Base-by-base conservation (phyloP, 2,329 filamentous ascomycete species). In the Ciborinia camelliae region DNA sequence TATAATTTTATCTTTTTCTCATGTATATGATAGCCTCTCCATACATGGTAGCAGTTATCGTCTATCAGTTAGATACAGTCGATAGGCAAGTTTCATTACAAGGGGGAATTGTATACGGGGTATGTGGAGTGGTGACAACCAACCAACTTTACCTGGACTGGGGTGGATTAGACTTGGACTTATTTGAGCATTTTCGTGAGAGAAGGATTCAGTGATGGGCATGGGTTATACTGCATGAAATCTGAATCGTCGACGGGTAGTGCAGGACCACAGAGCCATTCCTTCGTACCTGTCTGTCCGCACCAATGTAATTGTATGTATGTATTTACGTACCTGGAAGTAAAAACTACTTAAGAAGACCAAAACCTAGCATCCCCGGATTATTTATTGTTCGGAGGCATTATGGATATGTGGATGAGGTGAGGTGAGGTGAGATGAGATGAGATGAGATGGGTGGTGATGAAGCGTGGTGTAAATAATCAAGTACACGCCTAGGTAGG, bases 171-270 rank as follows among this genome's bases (percentile, higher is more conserved):
- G 18, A 57, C 7, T 32, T 6, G 2, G 15, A 10, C 7, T 35
- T 35, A 15, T 43, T 52, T 51, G 62, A 59, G 20, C 6, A 23
- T 43, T 47, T n/a, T 50, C 53, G 43, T 15, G 35, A 26, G 45
- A 64, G 62, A 51, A 59, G 62, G 53, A 64, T 64, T 59, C 26
- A 35, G 35, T 47, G 12, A 18, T n/a, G 28, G 5, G 20, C 61
- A 50, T 50, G 52, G 61, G 3, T 58, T 39, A 41, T 63, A 43
- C 39, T 63, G 61, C 61, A 50, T 58, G 51, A 41, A 58, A 63
- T 58, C 32, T 48, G 41, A 28, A 58, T 30, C 41, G 30, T 47
- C n/a, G 41, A 47, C 14, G 30, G 41, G 37, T 37, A 47, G n/a
- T 12, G 37, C 30, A 59, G 28, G 41, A n/a, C n/a, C n/a, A n/a